phyloP scores from a whole-genome alignment of 2,329 filamentous ascomycete species.

The Sclerotinia spermophila region DNA sequence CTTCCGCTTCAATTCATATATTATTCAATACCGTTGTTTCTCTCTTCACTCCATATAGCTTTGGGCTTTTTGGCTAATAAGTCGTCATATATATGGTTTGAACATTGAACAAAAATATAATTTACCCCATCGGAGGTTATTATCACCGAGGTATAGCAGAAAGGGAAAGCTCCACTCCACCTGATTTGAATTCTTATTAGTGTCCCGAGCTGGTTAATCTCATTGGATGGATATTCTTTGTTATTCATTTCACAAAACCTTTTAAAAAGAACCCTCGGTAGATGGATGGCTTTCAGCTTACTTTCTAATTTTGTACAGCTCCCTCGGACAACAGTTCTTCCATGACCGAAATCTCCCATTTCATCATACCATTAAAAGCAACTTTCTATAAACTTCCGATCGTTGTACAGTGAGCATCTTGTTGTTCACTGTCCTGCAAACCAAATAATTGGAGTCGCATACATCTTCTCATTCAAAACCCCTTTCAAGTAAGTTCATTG shows the following conservation, averaged over 20 bases:
- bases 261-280: not conserved
- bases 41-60: not conserved
- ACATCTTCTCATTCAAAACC: slow-evolving; percentile 11
- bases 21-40: not conserved
- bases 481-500: slow-evolving; percentile 29
- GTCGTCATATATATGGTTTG: not conserved
- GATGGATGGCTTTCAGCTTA: slow-evolving; percentile 6
- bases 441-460: slow-evolving; percentile 22
- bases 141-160: slow-evolving; percentile 13
- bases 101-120: not conserved
- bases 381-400: not conserved
- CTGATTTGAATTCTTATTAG: not conserved
- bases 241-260: not conserved
- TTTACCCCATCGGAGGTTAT: slow-evolving; percentile 12
- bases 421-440: slow-evolving; percentile 13
- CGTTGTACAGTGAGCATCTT: slow-evolving; percentile 13
- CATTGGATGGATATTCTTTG: not conserved
- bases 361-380: not conserved
- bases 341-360: slow-evolving; percentile 19
- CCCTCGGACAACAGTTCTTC: slow-evolving; percentile 20
- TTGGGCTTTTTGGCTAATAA: not conserved
- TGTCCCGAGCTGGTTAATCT: not conserved
- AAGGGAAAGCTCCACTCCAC: not conserved
- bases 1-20: not conserved
- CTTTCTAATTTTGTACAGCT: slow-evolving; percentile 15